Evolutionary conservation across 495 filamentous ascomycete genomes (phyloP).

Genomic region (Podospora pseudocomata): DNA sequence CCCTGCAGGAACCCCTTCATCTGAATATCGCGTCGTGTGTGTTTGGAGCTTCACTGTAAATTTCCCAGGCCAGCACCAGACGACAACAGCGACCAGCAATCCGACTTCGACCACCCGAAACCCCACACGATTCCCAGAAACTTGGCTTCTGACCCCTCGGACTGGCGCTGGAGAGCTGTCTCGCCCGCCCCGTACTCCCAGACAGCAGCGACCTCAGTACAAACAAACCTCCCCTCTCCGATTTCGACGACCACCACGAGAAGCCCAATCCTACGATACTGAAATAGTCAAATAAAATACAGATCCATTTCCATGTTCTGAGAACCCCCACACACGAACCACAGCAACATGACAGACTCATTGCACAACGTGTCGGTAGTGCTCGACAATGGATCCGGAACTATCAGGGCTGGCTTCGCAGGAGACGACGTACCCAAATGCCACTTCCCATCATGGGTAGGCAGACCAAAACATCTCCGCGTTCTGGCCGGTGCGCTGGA

Average conservation of each 20-base stretch:
- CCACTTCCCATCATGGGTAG: conserved; percentile 97
- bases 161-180: background rate
- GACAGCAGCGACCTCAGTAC: background rate
- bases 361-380: conserved; percentile 97
- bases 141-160: background rate
- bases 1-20: conserved; percentile 11
- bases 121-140: background rate
- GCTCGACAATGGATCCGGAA: conserved; percentile 97
- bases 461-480: conserved; percentile 92
- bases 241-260: background rate
- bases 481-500: conserved; percentile 94
- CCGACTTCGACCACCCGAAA: background rate
- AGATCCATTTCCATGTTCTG: conserved; percentile 6
- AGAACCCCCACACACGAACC: background rate
- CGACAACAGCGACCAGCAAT: background rate
- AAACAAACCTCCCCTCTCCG: background rate
- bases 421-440: conserved; percentile 94
- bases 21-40: conserved; percentile 11
- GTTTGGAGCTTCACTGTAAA: conserved; percentile 1
- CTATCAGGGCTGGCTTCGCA: conserved; percentile 94
- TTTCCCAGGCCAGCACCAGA: background rate
- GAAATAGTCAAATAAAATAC: conserved; percentile 4
- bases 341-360: conserved; percentile 67
- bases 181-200: background rate
- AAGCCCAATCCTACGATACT: background rate